phyloP scores from a whole-genome alignment of 2,329 filamentous ascomycete genomes.

The Sordariomycetes sp. region DNA sequence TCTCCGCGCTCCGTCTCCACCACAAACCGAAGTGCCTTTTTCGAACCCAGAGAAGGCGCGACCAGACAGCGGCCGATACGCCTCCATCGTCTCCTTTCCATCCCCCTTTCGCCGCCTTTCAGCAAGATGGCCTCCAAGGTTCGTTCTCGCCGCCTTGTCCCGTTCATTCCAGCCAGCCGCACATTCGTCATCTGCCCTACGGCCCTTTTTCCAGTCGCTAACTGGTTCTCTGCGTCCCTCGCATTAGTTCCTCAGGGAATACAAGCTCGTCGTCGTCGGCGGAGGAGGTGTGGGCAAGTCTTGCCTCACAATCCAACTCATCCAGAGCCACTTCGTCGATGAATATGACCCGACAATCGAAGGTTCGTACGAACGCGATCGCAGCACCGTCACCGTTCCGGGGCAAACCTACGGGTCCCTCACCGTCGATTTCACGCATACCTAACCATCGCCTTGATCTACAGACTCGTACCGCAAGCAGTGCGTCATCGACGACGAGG shows the following conservation, averaged over 20 bases:
- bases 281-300: slow-evolving; percentile 99
- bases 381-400: not conserved
- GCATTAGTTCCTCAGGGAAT: slow-evolving; percentile 71
- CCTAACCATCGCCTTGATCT: not conserved
- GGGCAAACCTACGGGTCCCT: not conserved
- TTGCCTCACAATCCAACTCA: slow-evolving; percentile 94
- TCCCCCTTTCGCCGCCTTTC: not conserved
- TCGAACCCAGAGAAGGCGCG: not conserved
- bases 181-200: not conserved
- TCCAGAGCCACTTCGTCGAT: slow-evolving; percentile 95
- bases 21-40: slow-evolving; percentile 1
- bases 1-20: not conserved
- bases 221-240: not conserved
- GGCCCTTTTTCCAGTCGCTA: not conserved
- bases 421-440: not conserved
- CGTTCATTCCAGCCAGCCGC: not conserved
- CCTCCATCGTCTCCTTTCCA: not conserved
- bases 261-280: slow-evolving; percentile 94
- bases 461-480: slow-evolving; percentile 99
- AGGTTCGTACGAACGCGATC: slow-evolving; percentile 46
- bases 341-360: slow-evolving; percentile 99
- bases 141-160: not conserved
- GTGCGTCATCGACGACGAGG: slow-evolving; percentile 97
- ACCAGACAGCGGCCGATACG: not conserved
- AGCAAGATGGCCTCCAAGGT: slow-evolving; percentile 4